Evolutionary conservation across 768 basidiomycete species (phyloP), one percentile per base, ranked within the genome.

Genomic region (Lactarius hengduanensis): DNA sequence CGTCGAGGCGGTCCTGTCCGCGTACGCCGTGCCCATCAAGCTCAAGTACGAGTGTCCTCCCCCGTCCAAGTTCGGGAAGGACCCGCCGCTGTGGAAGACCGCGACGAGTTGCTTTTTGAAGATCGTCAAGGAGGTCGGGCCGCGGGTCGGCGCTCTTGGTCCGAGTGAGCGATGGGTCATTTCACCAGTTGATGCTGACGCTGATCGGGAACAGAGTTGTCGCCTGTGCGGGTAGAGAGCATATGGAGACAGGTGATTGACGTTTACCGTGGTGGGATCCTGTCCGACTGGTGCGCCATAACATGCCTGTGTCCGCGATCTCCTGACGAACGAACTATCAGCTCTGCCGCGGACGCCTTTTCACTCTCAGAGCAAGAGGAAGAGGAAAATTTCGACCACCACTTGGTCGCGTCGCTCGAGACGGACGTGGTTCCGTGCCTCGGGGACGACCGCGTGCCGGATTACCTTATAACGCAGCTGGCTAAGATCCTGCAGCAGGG

Each of bases 11-110:
- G 78, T 96, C 26, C 74, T 96, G 34, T 86, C 89, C 30, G 90
- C 94, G 0, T 95, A 92, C 71, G 86, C 91, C 4, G 89, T 96
- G 40, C 95, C 96, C 2, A 86, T 98, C 74, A 94, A 95, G 73
- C 79, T 98, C 69, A 96, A 96, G 77, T 96, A 98, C 69, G 94
- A 96, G 41, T 97, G 96, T 75, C 96, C 96, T 0, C 79, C 91
- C 0, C 84, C 96, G 0, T 94, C 90, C 47, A 94, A 89, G 73
- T 93, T 86, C 73, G 94, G 92, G 2, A 89, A 92, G 62, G 96
- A 96, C 72, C 78, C 76, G 26, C 94, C 96, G 0, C 78, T 99
- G 3, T 98, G 96, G 96, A 96, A 95, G 78, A 95, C 94, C 0
- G 96, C 94, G n/a, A 94, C 91, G 2, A 84, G 81, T 16, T 87